A percentile compares a stretch with the other conserved stretches of the same genome.
Evolutionary conservation across 345 rosid species (phyloP).

Genomic region (Aquilaria sinensis): DNA sequence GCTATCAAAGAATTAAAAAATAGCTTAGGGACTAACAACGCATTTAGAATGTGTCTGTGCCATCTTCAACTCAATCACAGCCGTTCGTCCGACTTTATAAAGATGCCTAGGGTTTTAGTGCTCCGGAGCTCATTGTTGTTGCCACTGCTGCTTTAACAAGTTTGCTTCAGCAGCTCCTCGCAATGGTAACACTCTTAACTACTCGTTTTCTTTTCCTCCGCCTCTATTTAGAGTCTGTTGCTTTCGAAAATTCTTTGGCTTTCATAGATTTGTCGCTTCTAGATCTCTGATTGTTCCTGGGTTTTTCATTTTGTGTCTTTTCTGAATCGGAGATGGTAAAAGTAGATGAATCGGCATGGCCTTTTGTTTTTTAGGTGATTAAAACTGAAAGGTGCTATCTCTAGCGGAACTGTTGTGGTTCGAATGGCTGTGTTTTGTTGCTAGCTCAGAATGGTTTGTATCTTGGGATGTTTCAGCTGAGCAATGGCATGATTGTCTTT

Average conservation of each 20-base stretch:
- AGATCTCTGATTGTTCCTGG: not conserved
- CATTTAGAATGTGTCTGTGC: no score
- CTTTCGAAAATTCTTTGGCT: not conserved
- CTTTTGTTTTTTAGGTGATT: no score
- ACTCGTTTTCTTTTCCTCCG: not conserved
- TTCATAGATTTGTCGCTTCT: not conserved
- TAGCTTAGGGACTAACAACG: no score
- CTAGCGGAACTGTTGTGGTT: not conserved
- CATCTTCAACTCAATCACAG: constrained; percentile 1
- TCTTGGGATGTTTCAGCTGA: not conserved
- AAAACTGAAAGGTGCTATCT: not conserved
- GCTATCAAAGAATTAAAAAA: no score
- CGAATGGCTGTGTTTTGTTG: not conserved
- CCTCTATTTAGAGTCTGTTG: not conserved
- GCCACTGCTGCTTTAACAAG: not conserved
- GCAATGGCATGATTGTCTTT: no score
- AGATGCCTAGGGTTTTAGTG: constrained; percentile 30
- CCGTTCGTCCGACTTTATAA: constrained; percentile 17
- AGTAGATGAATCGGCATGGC: not conserved
- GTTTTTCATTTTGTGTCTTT: no score
- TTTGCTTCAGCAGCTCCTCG: not conserved
- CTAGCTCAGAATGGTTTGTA: not conserved
- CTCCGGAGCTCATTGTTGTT: constrained; percentile 8
- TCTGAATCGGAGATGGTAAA: no score
- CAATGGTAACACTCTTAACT: not conserved